Evolutionary conservation across 495 filamentous ascomycete genomes (phyloP).

Genomic region (Lophiotrema nucula): DNA sequence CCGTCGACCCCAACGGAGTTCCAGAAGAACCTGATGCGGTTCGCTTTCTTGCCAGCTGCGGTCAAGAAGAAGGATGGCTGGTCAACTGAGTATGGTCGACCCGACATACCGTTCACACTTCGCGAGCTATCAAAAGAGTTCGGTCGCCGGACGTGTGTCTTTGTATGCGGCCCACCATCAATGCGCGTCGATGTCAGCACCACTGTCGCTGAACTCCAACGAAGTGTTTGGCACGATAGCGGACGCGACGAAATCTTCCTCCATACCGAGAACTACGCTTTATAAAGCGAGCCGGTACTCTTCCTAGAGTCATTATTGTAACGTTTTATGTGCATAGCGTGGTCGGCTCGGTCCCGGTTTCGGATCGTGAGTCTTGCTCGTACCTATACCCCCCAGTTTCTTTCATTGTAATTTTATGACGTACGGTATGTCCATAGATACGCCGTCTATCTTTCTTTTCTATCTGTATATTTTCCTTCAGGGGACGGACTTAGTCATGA

Average conservation of each 20-base stretch:
- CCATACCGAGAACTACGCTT: constrained; percentile 92
- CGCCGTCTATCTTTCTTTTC: neutral
- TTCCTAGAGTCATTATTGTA: neutral
- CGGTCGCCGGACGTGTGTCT: constrained; percentile 83
- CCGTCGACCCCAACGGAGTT: constrained; percentile 72
- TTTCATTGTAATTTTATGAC: neutral
- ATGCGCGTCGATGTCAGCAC: constrained; percentile 86
- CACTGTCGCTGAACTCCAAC: constrained; percentile 79
- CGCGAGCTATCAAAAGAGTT: constrained; percentile 75
- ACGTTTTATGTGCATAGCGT: neutral
- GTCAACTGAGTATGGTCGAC: constrained; percentile 90
- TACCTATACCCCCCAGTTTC: neutral
- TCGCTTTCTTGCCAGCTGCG: constrained; percentile 68
- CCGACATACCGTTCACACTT: constrained; percentile 80
- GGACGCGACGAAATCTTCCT: constrained; percentile 86
- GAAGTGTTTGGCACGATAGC: constrained; percentile 72
- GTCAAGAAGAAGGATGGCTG: constrained; percentile 74
- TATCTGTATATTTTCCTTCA: neutral
- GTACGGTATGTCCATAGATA: neutral
- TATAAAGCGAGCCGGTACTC: constrained; percentile 46
- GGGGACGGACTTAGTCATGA: too few relatives aligned
- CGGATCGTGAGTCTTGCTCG: neutral
- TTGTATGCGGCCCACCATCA: constrained; percentile 83
- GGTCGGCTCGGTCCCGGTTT: neutral
- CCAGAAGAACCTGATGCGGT: constrained; percentile 80